phyloP scores from a whole-genome alignment of 176 grass and related monocot species.

The Zoysia pacifica region DNA sequence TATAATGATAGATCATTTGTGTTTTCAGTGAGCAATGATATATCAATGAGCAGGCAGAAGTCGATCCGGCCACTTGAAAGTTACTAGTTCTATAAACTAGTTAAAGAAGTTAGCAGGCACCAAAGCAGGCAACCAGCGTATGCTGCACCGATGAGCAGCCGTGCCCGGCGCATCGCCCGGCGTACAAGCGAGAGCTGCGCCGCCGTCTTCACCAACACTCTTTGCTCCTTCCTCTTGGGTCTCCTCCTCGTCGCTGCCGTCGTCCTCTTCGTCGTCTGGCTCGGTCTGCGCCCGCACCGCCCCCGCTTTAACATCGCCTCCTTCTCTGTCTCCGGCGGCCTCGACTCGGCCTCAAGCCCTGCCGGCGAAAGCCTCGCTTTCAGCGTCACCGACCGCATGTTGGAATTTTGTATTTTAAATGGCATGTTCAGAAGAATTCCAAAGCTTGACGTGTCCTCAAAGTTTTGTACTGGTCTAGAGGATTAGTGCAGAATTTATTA shows the following conservation, averaged over 20 bases:
- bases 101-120: no score
- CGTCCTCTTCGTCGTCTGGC: constrained; percentile 53
- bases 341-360: constrained; percentile 13
- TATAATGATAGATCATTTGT: no score
- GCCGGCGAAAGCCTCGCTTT: constrained; percentile 33
- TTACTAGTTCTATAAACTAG: no score
- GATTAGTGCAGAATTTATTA: no score
- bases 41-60: neutral
- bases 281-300: constrained; percentile 53
- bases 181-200: constrained; percentile 27
- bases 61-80: no score
- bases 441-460: no score
- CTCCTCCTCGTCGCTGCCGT: constrained; percentile 45
- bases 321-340: constrained; percentile 28
- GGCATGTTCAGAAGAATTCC: no score
- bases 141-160: neutral
- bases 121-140: no score
- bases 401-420: no score
- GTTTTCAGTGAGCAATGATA: neutral
- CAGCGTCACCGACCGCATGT: constrained; percentile 52
- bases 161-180: constrained; percentile 7
- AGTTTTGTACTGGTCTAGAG: no score
- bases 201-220: constrained; percentile 32
- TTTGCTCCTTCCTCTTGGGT: constrained; percentile 55
- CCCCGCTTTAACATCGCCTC: constrained; percentile 46